phyloP scores from a whole-genome alignment of 306 rosid genomes.

The Gastrolobium villosum region DNA sequence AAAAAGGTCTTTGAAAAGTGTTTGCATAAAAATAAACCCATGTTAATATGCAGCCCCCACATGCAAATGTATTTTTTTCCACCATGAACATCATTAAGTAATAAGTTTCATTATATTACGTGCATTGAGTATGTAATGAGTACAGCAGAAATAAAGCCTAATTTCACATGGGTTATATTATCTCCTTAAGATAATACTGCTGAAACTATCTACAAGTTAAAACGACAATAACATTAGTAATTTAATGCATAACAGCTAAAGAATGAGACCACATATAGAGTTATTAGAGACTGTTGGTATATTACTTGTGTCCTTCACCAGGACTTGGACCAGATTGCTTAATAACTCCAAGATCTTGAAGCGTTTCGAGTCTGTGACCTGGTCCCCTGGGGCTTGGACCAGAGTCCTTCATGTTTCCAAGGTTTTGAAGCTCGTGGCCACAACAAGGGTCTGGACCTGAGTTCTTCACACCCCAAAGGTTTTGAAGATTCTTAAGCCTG shows the following conservation, averaged over 20 bases:
- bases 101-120: not conserved
- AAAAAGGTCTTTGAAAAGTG: not conserved
- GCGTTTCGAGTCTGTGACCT: no score
- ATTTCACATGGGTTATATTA: not conserved
- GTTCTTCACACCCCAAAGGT: not conserved
- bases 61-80: not conserved
- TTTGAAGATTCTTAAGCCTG: no score
- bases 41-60: not conserved
- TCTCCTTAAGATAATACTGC: not conserved
- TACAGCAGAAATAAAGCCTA: not conserved
- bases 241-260: not conserved
- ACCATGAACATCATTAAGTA: not conserved
- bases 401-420: not conserved
- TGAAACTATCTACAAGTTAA: not conserved
- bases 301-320: constrained; percentile 33
- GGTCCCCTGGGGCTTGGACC: not conserved
- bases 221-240: not conserved
- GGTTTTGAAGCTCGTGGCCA: constrained; percentile 33
- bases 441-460: constrained; percentile 53
- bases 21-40: no score
- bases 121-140: not conserved
- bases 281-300: not conserved
- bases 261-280: not conserved
- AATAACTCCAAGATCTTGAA: not conserved
- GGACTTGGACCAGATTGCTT: not conserved